These are phyloP conservation scores for Thalassia testudinum DNA, from an alignment of 116 monocot species.

Conservation along the genomic window DNA sequence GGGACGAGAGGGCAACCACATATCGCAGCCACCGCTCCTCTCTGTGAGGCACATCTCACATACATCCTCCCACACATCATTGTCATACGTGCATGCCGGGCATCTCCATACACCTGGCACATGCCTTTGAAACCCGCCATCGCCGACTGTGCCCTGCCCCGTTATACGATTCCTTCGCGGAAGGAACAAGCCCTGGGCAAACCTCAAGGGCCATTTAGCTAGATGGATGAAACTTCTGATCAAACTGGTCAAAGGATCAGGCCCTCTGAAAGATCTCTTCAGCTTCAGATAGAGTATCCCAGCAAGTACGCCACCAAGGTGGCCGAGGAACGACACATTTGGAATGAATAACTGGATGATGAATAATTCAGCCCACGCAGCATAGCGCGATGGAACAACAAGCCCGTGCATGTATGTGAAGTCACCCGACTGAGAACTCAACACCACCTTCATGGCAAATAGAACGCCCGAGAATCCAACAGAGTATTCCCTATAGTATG, in stretches of 20 bases:
- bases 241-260: slow-evolving; percentile 39
- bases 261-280: slow-evolving; percentile 20
- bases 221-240: slow-evolving; percentile 13
- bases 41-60: slow-evolving; percentile 85
- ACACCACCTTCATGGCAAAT: slow-evolving; percentile 85
- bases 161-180: slow-evolving; percentile 9
- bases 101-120: slow-evolving; percentile 55
- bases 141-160: slow-evolving; percentile 45
- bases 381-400: slow-evolving; percentile 52
- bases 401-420: slow-evolving; percentile 49
- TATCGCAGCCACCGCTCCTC: slow-evolving; percentile 4
- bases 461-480: slow-evolving; percentile 94
- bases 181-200: slow-evolving; percentile 19
- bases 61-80: slow-evolving; percentile 35
- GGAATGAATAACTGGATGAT: slow-evolving; percentile 85
- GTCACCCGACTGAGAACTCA: slow-evolving; percentile 49
- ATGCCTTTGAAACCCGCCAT: slow-evolving; percentile 1
- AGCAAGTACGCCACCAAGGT: slow-evolving; percentile 86
- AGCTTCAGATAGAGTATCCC: slow-evolving; percentile 65
- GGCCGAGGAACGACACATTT: slow-evolving; percentile 68
- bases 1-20: background rate
- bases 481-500: slow-evolving; percentile 40
- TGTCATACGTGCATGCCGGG: slow-evolving; percentile 55
- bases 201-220: slow-evolving; percentile 51
- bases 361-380: slow-evolving; percentile 86